Evolutionary conservation across 805 yeast species (phyloP).

Genomic region (Candida golubevii): DNA sequence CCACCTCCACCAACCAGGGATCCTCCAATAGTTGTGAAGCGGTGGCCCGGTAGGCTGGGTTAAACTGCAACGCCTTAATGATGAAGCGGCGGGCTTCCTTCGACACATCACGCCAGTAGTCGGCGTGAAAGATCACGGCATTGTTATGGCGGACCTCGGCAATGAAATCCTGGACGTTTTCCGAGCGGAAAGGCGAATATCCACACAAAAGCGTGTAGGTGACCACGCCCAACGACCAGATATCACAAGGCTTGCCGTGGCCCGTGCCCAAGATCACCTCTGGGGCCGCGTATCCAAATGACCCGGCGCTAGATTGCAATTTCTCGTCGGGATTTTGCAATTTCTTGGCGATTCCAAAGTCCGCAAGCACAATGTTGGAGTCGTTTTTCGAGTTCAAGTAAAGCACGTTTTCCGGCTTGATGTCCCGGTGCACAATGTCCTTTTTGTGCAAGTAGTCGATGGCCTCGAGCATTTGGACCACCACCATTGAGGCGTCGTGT

Average conservation of each 20-base stretch:
- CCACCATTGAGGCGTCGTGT: conserved; percentile 72
- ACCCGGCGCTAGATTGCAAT: conserved; percentile 75
- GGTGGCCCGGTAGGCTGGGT: conserved; percentile 67
- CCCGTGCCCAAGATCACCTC: conserved; percentile 80
- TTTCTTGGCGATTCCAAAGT: conserved; percentile 91
- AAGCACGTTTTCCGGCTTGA: conserved; percentile 90
- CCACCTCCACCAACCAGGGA: conserved; percentile 63
- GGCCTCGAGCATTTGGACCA: conserved; percentile 74
- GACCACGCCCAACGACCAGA: conserved; percentile 94
- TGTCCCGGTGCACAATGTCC: conserved; percentile 88
- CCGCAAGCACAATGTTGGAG: conserved; percentile 82
- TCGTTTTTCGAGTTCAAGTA: conserved; percentile 53
- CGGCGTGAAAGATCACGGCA: conserved; percentile 80
- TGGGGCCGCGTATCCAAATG: conserved; percentile 96
- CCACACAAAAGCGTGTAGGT: conserved; percentile 89
- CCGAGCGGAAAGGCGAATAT: conserved; percentile 86
- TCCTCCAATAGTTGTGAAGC: conserved; percentile 60
- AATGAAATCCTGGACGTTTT: conserved; percentile 73
- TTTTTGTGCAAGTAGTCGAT: conserved; percentile 68
- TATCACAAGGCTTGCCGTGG: conserved; percentile 93
- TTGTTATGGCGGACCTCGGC: conserved; percentile 69
- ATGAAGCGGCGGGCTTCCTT: conserved; percentile 79
- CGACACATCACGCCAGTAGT: conserved; percentile 81
- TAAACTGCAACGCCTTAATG: conserved; percentile 59
- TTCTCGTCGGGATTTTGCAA: conserved; percentile 56